Percentiles rank a stretch among this genome's conserved stretches.
Conservation (phyloP, 2,329 filamentous ascomycete species). For the Fusarium equiseti region DNA sequence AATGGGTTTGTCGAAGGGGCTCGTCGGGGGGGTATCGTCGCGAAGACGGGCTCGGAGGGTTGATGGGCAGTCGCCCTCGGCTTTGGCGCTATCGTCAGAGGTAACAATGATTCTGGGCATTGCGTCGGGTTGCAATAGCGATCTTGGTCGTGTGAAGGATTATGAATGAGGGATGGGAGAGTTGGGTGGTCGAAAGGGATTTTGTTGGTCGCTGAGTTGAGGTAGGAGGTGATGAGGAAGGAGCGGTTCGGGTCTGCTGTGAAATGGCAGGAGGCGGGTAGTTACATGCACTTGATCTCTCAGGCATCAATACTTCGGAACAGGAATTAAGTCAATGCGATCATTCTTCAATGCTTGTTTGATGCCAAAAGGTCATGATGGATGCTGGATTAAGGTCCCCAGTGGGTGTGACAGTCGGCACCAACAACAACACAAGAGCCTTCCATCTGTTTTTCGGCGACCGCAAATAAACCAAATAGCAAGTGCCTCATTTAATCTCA, state of each 20-base stretch:
- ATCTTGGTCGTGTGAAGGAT: not conserved
- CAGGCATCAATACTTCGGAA: no score
- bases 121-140: not conserved
- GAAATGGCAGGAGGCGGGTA: not conserved
- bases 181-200: no score
- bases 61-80: constrained; percentile 33
- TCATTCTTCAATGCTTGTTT: no score
- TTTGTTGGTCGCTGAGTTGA: not conserved
- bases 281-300: no score
- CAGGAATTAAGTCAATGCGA: no score
- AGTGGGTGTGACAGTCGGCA: no score
- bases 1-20: constrained; percentile 5
- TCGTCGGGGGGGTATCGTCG: constrained; percentile 29
- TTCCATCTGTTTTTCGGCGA: not conserved
- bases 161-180: not conserved
- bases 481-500: not conserved
- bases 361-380: no score
- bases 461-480: not conserved
- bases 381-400: no score
- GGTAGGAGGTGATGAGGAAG: not conserved
- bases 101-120: constrained; percentile 13
- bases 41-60: constrained; percentile 49
- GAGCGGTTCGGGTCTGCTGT: not conserved
- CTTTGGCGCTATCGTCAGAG: constrained; percentile 21
- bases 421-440: not conserved